Percentiles rank a stretch among this genome's conserved stretches.
These are phyloP conservation scores for Aquilaria malaccensis DNA, from an alignment of 345 rosid genomes.

Conservation along the genomic window DNA sequence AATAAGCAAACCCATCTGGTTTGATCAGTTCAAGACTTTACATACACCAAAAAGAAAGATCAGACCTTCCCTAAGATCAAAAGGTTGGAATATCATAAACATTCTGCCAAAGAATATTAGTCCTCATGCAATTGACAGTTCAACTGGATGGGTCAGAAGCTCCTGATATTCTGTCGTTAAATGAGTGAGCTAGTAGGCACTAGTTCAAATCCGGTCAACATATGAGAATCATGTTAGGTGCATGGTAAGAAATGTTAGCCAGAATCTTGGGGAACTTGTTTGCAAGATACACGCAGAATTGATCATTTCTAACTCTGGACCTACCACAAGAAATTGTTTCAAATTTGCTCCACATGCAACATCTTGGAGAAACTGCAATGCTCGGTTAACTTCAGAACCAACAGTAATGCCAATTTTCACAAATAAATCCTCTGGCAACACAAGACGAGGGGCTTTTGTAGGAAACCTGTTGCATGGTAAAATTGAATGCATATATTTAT, in stretches of 20 bases:
- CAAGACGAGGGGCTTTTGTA: slow-evolving; percentile 60
- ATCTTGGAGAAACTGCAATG: slow-evolving; percentile 67
- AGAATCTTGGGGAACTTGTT: no score
- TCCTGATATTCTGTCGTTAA: no score
- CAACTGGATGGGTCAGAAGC: no score
- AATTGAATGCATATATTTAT: neutral
- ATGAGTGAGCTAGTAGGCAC: no score
- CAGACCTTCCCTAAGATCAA: no score
- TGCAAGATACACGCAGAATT: neutral
- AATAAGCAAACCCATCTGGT: no score
- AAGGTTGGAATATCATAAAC: no score
- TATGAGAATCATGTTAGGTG: neutral
- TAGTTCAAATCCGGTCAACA: neutral
- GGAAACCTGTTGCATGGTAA: slow-evolving; percentile 39
- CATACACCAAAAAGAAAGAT: no score
- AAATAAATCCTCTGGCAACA: slow-evolving; percentile 70
- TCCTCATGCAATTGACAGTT: no score
- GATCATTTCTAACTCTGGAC: slow-evolving; percentile 9
- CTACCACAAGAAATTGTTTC: slow-evolving; percentile 75
- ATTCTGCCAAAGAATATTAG: no score
- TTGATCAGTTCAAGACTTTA: no score
- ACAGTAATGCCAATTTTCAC: slow-evolving; percentile 49
- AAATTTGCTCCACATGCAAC: slow-evolving; percentile 61
- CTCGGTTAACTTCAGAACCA: slow-evolving; percentile 63
- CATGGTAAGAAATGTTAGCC: neutral